These are phyloP conservation scores for Gynochthodes officinalis DNA, from an alignment of 257 asterid species.

Conservation along the genomic window DNA sequence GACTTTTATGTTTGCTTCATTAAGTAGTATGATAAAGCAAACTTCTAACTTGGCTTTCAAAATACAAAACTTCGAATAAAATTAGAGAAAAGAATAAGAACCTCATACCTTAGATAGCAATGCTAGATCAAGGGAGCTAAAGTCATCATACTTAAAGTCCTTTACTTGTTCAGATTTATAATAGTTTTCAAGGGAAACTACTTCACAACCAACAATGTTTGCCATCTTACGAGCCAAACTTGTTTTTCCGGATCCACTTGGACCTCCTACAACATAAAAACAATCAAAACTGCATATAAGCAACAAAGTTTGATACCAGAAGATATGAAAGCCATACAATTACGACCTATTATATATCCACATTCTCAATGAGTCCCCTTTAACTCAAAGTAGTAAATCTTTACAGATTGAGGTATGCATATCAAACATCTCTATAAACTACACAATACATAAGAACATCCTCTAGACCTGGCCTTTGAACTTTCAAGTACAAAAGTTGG, in stretches of 20 bases:
- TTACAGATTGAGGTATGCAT: background rate
- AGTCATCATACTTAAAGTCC: constrained; percentile 91
- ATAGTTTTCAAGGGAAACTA: constrained; percentile 96
- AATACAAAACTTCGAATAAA: background rate
- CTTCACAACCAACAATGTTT: constrained; percentile 98
- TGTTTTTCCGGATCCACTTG: constrained; percentile 98
- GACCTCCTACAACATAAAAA: constrained; percentile 69
- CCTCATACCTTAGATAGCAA: constrained; percentile 78
- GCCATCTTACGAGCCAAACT: constrained; percentile 99
- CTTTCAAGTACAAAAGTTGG: background rate
- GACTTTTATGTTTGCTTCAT: background rate
- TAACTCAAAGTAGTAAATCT: background rate
- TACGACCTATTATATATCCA: background rate
- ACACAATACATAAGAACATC: background rate
- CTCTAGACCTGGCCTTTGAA: background rate
- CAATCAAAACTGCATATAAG: constrained; percentile 14
- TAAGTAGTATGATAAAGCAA: no score
- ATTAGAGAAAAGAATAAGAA: constrained; percentile 20
- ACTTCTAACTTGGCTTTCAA: background rate
- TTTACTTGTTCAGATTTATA: constrained; percentile 79
- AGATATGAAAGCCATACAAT: background rate
- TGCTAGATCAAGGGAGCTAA: constrained; percentile 89
- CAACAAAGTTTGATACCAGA: background rate
- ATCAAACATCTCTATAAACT: background rate
- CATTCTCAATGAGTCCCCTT: background rate